Base-by-base conservation (phyloP, 129 eudicot genomes). In the Saussurea involucrata region DNA sequence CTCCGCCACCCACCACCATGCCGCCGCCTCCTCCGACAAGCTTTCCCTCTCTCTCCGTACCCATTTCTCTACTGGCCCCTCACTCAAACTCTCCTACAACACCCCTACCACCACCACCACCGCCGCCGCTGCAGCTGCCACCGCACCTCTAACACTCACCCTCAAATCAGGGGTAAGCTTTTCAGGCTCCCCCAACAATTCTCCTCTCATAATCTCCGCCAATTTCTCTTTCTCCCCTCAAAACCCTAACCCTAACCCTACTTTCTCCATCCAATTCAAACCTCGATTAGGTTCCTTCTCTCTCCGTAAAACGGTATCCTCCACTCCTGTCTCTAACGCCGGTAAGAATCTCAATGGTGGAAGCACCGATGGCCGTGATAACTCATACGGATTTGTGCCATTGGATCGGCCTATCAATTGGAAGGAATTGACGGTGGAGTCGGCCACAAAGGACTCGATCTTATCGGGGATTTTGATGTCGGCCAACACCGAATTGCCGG, bases 221-320 rank as follows among this genome's bases (percentile, higher is more conserved):
- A 80, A 85, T 33, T 95, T 95, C 79, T 87, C 95, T 0, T 80
- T 89, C 74, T 81, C 89, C 11, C 89, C 97, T 8, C 73, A 68
- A 12, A 86, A 70, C 70, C 75, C 87, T 76, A 82, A 78, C 84
- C 87, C 84, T 65, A 80, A 65, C 78, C 97, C 97, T 29, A 83
- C 83, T 21, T 95, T 95, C 77, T 77, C 90, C 24, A 85, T 95
- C 79, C 86, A 84, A 18, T 78, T 95, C 40, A 91, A 91, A 68
- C 98, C 97, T 22, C 88, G 68, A 21, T 69, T 95, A 1, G 98
- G 98, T 7, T 88, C 92, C 1, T 95, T 95, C 78, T 95, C 96
- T 13, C 77, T 95, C 12, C 85, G 87, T 24, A 95, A 95, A 78
- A 65, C 89, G 6, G 80, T 86, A 2, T 27, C 68, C 1, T 86